phyloP scores from a whole-genome alignment of 2,329 filamentous ascomycete genomes.

The Nannizziopsis barbatae region DNA sequence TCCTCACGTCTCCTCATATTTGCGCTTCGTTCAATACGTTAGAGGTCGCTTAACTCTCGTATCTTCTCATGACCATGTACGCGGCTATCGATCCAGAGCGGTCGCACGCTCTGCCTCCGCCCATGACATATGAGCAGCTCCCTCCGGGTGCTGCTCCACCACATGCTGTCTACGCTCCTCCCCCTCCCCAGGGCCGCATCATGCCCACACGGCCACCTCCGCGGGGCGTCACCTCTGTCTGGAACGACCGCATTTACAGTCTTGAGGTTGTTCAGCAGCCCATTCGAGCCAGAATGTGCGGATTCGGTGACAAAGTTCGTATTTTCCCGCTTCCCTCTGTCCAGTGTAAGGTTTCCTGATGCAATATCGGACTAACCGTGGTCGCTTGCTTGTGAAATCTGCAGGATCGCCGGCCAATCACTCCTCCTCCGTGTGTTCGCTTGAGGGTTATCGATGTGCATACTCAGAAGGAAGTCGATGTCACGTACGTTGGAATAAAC shows the following conservation, averaged over 20 bases:
- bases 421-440: slow-evolving; percentile 82
- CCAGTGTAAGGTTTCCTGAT: not conserved
- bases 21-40: too few species aligned
- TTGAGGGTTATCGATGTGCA: slow-evolving; percentile 64
- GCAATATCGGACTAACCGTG: not conserved
- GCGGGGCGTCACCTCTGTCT: slow-evolving; percentile 31
- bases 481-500: slow-evolving; percentile 49
- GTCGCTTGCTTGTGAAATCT: not conserved
- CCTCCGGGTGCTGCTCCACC: not conserved
- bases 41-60: too few species aligned
- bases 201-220: slow-evolving; percentile 23
- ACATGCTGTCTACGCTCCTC: slow-evolving; percentile 17
- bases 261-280: slow-evolving; percentile 83
- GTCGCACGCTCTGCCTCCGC: not conserved
- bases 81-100: too few species aligned
- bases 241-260: slow-evolving; percentile 42
- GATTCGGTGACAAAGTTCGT: slow-evolving; percentile 88
- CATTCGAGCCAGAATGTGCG: slow-evolving; percentile 89
- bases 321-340: not conserved
- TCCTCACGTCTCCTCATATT: too few species aligned
- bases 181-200: slow-evolving; percentile 19
- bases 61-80: too few species aligned
- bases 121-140: not conserved
- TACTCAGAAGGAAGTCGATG: slow-evolving; percentile 71
- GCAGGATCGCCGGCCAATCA: slow-evolving; percentile 88